Percentiles rank a stretch among this genome's conserved stretches.
Conservation (phyloP, 495 filamentous ascomycete genomes). For the Astrothelium subdiscretum region DNA sequence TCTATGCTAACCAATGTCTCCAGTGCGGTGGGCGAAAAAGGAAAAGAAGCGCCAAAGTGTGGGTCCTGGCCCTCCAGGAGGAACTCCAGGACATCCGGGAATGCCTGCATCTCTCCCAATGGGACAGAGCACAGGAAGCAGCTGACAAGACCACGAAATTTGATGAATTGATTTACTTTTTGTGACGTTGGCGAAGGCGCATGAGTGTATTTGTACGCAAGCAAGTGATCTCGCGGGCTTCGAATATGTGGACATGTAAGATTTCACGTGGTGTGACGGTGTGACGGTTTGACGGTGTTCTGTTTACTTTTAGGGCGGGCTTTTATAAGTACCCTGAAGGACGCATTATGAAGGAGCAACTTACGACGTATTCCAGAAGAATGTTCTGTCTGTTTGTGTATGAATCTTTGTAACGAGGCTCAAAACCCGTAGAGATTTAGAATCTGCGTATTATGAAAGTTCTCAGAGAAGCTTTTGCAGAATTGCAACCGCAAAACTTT, state of each 20-base stretch:
- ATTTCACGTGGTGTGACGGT: neutral
- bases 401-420: no score
- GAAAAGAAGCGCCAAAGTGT: slow-evolving; percentile 30
- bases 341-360: no score
- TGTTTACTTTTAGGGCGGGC: neutral
- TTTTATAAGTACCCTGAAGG: neutral
- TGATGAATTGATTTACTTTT: neutral
- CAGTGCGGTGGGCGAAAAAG: slow-evolving; percentile 37
- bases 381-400: no score
- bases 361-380: no score
- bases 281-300: no score
- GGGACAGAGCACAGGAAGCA: neutral
- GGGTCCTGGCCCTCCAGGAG: neutral
- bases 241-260: neutral
- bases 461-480: no score
- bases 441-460: no score
- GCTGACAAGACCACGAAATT: neutral
- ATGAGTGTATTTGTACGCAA: neutral
- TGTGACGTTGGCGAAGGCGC: neutral
- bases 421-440: no score
- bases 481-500: no score
- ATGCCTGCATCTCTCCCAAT: neutral
- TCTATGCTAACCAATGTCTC: neutral
- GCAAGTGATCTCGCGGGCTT: neutral
- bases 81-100: neutral